Evolutionary conservation across 495 filamentous ascomycete species (phyloP).

Genomic region (Durotheca rogersii): DNA sequence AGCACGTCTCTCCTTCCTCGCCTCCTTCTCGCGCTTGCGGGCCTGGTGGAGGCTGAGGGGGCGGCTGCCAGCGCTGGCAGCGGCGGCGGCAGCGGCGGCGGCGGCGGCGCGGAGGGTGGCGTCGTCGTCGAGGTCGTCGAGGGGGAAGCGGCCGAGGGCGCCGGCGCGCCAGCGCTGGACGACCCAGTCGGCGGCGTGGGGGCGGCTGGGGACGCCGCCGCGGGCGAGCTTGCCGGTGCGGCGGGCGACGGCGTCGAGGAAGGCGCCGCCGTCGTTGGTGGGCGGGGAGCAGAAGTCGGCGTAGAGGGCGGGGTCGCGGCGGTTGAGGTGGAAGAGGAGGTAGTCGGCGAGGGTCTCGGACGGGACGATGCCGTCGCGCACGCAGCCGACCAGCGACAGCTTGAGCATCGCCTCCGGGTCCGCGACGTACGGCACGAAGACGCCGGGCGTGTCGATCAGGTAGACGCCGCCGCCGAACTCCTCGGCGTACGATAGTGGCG

Average conservation of each 20-base stretch:
- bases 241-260: conserved; percentile 66
- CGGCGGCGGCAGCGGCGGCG: no score
- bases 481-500: no score
- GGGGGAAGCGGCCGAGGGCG: conserved; percentile 68
- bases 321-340: conserved; percentile 80
- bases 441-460: conserved; percentile 64
- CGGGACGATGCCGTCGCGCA: conserved; percentile 83
- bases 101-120: no score
- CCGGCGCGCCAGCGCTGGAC: conserved; percentile 83
- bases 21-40: conserved; percentile 46
- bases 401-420: conserved; percentile 88
- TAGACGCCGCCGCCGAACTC: conserved; percentile 45
- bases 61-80: no score
- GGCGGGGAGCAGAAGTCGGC: conserved; percentile 59
- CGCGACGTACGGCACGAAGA: conserved; percentile 89
- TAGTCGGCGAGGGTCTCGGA: conserved; percentile 81
- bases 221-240: conserved; percentile 75
- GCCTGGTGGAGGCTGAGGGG: conserved; percentile 48
- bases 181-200: conserved; percentile 77
- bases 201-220: conserved; percentile 69
- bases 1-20: conserved; percentile 36
- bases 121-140: conserved; percentile 73
- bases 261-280: conserved; percentile 76
- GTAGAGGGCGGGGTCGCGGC: conserved; percentile 58
- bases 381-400: conserved; percentile 82